Percentiles rank a stretch among this genome's conserved stretches.
Conservation (phyloP, 805 yeast genomes). For the Suhomyces prunicola region DNA sequence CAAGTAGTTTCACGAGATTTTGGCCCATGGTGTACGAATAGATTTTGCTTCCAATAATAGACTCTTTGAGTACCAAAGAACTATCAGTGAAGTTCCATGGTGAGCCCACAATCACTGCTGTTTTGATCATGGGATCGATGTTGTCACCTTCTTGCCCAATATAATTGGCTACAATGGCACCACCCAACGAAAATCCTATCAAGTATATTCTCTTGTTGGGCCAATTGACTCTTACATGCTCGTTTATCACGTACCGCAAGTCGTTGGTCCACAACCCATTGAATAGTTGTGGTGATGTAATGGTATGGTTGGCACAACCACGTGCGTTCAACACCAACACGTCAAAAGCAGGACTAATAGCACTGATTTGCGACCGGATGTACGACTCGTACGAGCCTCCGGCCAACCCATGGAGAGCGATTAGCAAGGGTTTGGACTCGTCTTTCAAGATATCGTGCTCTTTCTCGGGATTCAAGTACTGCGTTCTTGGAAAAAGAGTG, state of each 20-base stretch:
- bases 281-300: slow-evolving; percentile 65
- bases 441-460: slow-evolving; percentile 30
- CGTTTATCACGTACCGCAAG: slow-evolving; percentile 55
- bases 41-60: slow-evolving; percentile 34
- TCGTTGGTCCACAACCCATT: slow-evolving; percentile 71
- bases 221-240: slow-evolving; percentile 46
- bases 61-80: slow-evolving; percentile 39
- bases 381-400: slow-evolving; percentile 81
- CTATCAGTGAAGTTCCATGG: slow-evolving; percentile 74
- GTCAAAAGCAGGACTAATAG: slow-evolving; percentile 46
- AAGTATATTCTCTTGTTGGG: slow-evolving; percentile 64
- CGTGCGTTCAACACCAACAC: slow-evolving; percentile 63
- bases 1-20: slow-evolving; percentile 32
- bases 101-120: slow-evolving; percentile 58
- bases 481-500: slow-evolving; percentile 66
- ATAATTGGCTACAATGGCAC: slow-evolving; percentile 62
- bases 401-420: slow-evolving; percentile 69
- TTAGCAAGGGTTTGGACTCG: slow-evolving; percentile 52
- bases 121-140: slow-evolving; percentile 48
- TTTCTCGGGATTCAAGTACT: slow-evolving; percentile 52
- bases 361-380: slow-evolving; percentile 52
- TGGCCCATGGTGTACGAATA: slow-evolving; percentile 44
- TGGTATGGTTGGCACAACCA: slow-evolving; percentile 74
- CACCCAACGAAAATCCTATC: slow-evolving; percentile 73
- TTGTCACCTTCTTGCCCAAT: slow-evolving; percentile 59